These are phyloP conservation scores for Cordyceps cicadae DNA, from an alignment of 2,329 filamentous ascomycete species.

Conservation along the genomic window DNA sequence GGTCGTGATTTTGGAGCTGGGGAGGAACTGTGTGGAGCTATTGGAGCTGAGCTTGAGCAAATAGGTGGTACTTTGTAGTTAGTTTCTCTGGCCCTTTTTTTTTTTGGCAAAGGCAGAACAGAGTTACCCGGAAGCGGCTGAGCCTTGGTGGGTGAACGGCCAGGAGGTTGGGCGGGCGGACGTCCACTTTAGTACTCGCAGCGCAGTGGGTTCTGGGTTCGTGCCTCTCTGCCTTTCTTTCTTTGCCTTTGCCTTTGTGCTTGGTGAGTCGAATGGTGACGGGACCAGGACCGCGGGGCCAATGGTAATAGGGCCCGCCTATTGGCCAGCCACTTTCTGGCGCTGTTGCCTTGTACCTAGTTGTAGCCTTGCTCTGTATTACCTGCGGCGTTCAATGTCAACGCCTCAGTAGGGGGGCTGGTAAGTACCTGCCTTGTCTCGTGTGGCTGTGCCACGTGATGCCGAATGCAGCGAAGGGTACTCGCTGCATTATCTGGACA, in stretches of 20 bases:
- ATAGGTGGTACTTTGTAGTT: background rate
- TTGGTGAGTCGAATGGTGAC: background rate
- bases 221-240: too few relatives aligned
- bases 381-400: background rate
- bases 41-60: constrained; percentile 2
- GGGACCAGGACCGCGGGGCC: background rate
- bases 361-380: constrained; percentile 2
- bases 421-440: constrained; percentile 2
- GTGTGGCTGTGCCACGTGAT: constrained; percentile 9
- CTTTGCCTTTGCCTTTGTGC: background rate
- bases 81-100: background rate
- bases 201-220: constrained; percentile 1
- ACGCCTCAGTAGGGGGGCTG: background rate
- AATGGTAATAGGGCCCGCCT: background rate
- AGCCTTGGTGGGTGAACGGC: background rate
- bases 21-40: constrained; percentile 1
- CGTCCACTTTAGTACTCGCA: constrained; percentile 10
- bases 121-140: constrained; percentile 9
- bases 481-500: background rate
- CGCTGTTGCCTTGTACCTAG: background rate
- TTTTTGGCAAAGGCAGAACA: background rate
- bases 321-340: background rate
- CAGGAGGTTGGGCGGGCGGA: constrained; percentile 1
- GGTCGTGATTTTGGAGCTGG: constrained; percentile 2
- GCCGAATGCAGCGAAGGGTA: background rate